Base-by-base conservation (phyloP, 257 asterid species). In the Solanum medicagineum region DNA sequence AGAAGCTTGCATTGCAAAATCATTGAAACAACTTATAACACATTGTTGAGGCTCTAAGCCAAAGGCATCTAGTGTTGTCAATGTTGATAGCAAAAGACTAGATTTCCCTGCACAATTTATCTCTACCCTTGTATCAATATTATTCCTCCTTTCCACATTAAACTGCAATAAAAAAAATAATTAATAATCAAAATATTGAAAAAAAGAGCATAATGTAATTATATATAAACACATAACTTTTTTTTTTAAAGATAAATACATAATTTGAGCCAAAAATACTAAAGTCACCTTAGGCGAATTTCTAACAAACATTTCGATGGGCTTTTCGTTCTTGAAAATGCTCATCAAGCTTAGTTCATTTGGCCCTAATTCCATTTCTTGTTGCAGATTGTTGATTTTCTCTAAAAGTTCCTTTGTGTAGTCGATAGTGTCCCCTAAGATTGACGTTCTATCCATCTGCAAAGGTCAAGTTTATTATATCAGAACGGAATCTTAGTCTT, bases 391-490 rank as follows among this genome's bases (percentile, higher is more conserved):
- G 73, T 89, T 89, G 89, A 94, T 93, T 87, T 87, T 90, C 74
- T 91, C 92, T 3, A 92, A 63, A 45, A 95, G 90, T 89, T 95
- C 98, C 79, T 94, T 95, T 89, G 92, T 86, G 93, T 95, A 95
- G 77, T 93, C 96, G 54, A 95, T 94, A 3, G 98, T 89, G 82
- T 95, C 98, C 24, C 98, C 97, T 2, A 95, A 93, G 85, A 95
- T 95, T 7, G 98, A 91, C 45, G 97, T 93, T 74, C 96, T 91
- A 60, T 93, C 98, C 98, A 95, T 95, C 98, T 95, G 87, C 84
- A 40, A 89, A 83, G 16, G 24, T 54, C 4, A 80, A 79, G 1
- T 69, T 16, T 8, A 69, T 69, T 69, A 36, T 66, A 66, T 66
- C n/a, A 66, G 3, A 66, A 29, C 6, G 6, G 9, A 6, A 66